Conservation (phyloP, 2,329 filamentous ascomycete genomes). For the Grosmannia serpens region DNA sequence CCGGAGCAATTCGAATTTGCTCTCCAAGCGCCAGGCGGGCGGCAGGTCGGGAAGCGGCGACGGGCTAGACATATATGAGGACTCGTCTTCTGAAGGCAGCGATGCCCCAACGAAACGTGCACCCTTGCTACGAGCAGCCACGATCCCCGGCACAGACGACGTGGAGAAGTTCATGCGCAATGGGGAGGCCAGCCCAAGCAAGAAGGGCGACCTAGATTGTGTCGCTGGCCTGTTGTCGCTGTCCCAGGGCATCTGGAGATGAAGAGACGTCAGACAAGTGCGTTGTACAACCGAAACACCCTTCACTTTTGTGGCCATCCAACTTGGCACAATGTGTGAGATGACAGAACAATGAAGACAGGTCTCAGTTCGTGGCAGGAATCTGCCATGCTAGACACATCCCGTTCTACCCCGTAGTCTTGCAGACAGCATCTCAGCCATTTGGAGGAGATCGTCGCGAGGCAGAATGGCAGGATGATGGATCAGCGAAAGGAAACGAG, state of each 20-base stretch:
- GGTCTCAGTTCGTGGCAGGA: background rate
- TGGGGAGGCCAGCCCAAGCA: slow-evolving; percentile 53
- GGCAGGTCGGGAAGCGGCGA: slow-evolving; percentile 14
- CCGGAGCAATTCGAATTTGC: slow-evolving; percentile 24
- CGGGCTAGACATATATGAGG: slow-evolving; percentile 41
- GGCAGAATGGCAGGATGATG: too few relatives aligned
- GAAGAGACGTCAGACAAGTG: slow-evolving; percentile 14
- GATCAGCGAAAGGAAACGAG: too few relatives aligned
- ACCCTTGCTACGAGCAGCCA: slow-evolving; percentile 8
- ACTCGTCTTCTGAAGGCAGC: slow-evolving; percentile 20
- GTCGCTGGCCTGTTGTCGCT: slow-evolving; percentile 80
- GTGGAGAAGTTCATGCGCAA: slow-evolving; percentile 63
- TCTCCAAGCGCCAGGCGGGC: slow-evolving; percentile 18
- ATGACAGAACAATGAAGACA: background rate
- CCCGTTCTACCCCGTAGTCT: too few relatives aligned
- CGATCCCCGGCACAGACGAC: slow-evolving; percentile 38
- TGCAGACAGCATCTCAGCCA: too few relatives aligned
- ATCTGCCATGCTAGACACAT: background rate
- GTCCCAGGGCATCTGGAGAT: slow-evolving; percentile 85
- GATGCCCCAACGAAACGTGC: slow-evolving; percentile 1
- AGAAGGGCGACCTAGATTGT: slow-evolving; percentile 74
- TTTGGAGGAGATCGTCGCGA: too few relatives aligned
- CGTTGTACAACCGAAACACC: background rate
- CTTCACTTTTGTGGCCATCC: background rate
- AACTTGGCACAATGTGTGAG: background rate